A percentile compares a stretch with the other conserved stretches of the same genome.
phyloP scores from a whole-genome alignment of 345 rosid species.

The Theobroma cacao region DNA sequence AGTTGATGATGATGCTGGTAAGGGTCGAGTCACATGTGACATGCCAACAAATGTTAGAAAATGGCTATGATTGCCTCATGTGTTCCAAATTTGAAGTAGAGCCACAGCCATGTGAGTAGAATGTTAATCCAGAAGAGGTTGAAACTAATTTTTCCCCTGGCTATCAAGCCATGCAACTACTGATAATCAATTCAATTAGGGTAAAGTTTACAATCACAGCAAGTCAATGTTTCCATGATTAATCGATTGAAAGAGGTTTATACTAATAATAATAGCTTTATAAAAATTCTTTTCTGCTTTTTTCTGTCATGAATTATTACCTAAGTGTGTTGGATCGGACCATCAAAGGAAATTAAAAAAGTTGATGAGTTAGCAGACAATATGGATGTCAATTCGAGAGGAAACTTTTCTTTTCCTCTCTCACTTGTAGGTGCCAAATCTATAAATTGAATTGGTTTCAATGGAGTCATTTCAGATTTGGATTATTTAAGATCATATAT shows the following conservation, averaged over 20 bases:
- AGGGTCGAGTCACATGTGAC: neutral
- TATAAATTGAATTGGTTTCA: no score
- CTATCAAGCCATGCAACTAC: neutral
- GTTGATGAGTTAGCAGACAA: no score
- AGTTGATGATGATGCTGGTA: neutral
- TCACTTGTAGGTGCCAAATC: no score
- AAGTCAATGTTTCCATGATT: constrained; percentile 5
- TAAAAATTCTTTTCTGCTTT: neutral
- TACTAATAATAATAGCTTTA: neutral
- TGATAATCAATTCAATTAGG: neutral
- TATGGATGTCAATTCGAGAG: no score
- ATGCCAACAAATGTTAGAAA: neutral
- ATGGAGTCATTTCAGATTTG: no score
- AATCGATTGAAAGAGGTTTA: neutral
- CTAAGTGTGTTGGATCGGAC: no score
- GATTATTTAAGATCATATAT: no score
- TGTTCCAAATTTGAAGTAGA: neutral
- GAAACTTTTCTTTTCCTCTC: no score
- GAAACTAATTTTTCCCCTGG: neutral
- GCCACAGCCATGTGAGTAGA: neutral
- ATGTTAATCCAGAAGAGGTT: neutral
- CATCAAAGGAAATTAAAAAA: no score
- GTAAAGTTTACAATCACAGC: neutral
- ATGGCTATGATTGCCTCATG: neutral
- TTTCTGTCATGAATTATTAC: no score